A percentile compares a stretch with the other conserved stretches of the same genome.
Evolutionary conservation across 2,329 filamentous ascomycete species (phyloP).

Genomic region (Pseudopyrenochaeta lycopersici): DNA sequence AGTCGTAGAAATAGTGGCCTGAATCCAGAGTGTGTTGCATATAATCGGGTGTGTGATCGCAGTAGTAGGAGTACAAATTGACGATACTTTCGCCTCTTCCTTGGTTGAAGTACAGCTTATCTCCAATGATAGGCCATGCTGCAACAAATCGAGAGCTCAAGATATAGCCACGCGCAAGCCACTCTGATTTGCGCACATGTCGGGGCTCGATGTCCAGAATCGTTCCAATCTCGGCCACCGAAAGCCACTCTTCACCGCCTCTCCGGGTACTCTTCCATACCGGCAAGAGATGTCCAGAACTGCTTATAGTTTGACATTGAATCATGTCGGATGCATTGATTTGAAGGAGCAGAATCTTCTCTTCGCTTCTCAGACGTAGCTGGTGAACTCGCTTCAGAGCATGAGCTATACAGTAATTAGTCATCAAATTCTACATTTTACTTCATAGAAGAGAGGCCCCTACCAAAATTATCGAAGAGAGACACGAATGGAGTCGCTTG

Average conservation of each 20-base stretch:
- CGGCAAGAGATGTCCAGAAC: background rate
- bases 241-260: background rate
- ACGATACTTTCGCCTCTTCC: background rate
- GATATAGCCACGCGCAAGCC: constrained; percentile 5
- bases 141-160: background rate
- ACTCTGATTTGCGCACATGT: constrained; percentile 1
- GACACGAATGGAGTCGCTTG: background rate
- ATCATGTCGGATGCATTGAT: background rate
- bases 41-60: background rate
- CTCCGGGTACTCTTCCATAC: background rate
- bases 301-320: background rate
- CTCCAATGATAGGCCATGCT: constrained; percentile 1
- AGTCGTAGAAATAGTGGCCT: constrained; percentile 1
- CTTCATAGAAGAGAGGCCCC: too few species aligned
- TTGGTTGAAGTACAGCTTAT: background rate
- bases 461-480: constrained; percentile 7
- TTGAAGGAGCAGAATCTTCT: background rate
- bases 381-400: background rate
- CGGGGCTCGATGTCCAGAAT: background rate
- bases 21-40: background rate
- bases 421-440: too few species aligned
- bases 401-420: background rate
- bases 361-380: background rate
- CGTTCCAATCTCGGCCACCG: background rate
- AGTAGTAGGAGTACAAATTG: background rate